Base-by-base conservation (phyloP, 2,329 filamentous ascomycete species). In the Neonectria sp. region DNA sequence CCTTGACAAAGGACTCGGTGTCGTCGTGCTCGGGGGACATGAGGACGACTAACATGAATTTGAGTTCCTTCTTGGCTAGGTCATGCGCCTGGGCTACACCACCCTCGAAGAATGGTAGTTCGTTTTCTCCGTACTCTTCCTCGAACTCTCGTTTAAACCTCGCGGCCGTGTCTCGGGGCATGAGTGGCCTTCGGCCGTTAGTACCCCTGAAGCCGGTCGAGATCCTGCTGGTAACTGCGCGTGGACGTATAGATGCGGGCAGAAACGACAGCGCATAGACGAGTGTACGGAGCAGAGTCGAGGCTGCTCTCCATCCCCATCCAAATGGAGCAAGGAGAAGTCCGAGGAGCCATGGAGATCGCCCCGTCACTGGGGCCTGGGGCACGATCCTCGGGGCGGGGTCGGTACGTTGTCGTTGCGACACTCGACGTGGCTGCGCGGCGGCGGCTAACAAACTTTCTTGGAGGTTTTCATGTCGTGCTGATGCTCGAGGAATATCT, bases 11-110 rank as follows among this genome's bases (percentile, higher is more conserved):
- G 1, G 88, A 86, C 25, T 90, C 87, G 1, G 93, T 98, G 74
- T 98, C 95, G 77, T 99, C 96, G 80, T 99, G 95, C 80, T 98
- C 96, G 0, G 95, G 94, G 1, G 95, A 97, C 60, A 97, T 83
- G 17, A 99, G 87, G 6, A 98, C 84, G 17, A 98, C 92, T n/a
- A 98, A 82, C 15, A 99, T 85, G 78, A 97, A 97, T 78, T 97
- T 97, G 62, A 98, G 87, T 40, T 98, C 94, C 73, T 91, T 91
- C 84, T 98, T 98, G 6, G 95, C 95, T 43, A 92, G 83, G 77
- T 99, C 96, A 69, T 97, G 90, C 0, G 95, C 95, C 81, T 97
- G 93, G 6, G 97, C 95, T 77, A 98, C 96, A 5, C 95, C 95
- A 58, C 92, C 93, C 77, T 98, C 95, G 72, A 92, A 91, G 79